Evolutionary conservation across 257 asterid genomes (phyloP).

Genomic region (Lycium barbarum): DNA sequence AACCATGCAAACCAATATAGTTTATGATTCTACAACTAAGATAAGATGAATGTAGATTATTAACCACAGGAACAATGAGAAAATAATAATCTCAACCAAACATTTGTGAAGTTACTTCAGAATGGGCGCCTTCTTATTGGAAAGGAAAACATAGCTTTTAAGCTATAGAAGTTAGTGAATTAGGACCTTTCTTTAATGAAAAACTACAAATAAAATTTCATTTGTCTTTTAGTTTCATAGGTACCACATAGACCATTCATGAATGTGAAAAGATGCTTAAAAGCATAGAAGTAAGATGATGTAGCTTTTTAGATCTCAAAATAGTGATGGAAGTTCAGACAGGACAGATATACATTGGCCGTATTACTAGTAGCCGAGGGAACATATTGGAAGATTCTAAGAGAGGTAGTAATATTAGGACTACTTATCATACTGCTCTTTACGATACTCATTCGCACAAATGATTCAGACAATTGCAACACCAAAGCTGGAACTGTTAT

Average conservation of each 20-base stretch:
- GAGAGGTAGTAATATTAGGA: not conserved
- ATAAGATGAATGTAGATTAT: too few species aligned
- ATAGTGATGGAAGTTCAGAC: not conserved
- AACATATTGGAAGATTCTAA: not conserved
- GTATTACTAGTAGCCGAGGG: too few species aligned
- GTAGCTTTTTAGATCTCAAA: not conserved
- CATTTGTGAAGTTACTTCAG: not conserved
- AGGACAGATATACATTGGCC: not conserved
- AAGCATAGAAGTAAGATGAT: not conserved
- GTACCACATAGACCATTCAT: not conserved
- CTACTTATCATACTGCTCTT: not conserved
- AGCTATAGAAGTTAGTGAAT: not conserved
- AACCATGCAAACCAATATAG: slow-evolving; percentile 2
- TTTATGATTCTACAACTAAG: not conserved
- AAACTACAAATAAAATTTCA: too few species aligned
- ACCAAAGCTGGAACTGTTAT: not conserved
- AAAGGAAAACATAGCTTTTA: not conserved
- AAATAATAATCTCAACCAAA: not conserved
- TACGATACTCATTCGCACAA: not conserved
- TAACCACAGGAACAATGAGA: not conserved
- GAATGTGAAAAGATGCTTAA: not conserved
- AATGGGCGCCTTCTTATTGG: not conserved
- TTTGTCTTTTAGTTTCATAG: too few species aligned
- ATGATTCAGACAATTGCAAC: not conserved
- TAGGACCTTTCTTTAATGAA: not conserved